Base-by-base conservation (phyloP, 768 basidiomycete species). In the Tylopilus subfusipes region DNA sequence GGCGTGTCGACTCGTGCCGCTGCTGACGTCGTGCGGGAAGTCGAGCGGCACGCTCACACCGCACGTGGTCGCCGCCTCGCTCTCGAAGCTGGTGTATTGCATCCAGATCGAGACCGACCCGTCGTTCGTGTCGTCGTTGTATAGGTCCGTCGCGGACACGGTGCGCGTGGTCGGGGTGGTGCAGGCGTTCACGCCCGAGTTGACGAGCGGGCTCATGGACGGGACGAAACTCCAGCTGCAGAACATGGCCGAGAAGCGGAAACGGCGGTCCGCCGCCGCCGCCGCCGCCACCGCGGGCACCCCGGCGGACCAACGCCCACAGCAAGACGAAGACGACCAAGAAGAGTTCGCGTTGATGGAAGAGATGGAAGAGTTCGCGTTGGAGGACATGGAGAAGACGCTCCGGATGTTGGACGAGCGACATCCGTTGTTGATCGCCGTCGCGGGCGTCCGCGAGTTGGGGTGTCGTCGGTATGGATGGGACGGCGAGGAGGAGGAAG, bases 331-430 rank as follows among this genome's bases (percentile, higher is more conserved):
- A 52, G 80, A 83, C 50, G 86, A 90, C 48, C 73, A 74, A 53
- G 87, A 90, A 57, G 88, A 91, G 58, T 70, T 88, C 59, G 80
- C 80, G 66, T 66, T 90, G 50, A 64, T 88, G 36, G 88, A 92
- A 68, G 89, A 93, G 75, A 84, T 90, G 72, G 90, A 90, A 67
- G 88, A 88, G 52, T 90, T 86, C 63, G 86, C 83, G 60, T 66
- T 90, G 59, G 88, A 90, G 66, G 90, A 90, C 66, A 89, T 91
- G 83, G 78, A 72, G 42, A 85, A 82, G 76, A 75, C 86, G 70
- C 63, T 90, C 50, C 57, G 61, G 40, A 57, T 73, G 55, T 72
- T 91, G 52, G 85, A 89, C 59, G 58, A 69, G 24, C 77, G 77
- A 43, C 85, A 90, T 68, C 75, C 81, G n/a, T 62, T 91, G 54